Conservation (phyloP, 345 rosid genomes). For the Gossypium mustelinum region DNA sequence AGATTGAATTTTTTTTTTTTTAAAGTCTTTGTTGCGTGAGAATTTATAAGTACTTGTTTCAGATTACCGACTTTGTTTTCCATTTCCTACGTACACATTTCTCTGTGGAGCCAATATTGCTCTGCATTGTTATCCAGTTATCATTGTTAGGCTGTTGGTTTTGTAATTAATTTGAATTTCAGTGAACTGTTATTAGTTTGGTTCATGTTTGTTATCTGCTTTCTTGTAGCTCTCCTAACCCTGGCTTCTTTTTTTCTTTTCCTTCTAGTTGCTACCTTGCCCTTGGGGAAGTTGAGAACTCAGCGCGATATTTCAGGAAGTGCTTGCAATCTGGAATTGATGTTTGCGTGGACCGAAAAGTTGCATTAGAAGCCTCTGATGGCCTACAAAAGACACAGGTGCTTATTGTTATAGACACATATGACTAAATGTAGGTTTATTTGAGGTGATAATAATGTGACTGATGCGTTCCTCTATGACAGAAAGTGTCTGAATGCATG, state of each 20-base stretch:
- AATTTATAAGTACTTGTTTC: background rate
- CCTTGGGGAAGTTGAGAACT: slow-evolving; percentile 88
- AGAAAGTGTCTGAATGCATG: slow-evolving; percentile 80
- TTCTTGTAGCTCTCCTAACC: slow-evolving; percentile 11
- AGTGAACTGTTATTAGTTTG: background rate
- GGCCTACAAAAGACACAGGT: slow-evolving; percentile 91
- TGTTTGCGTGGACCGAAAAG: slow-evolving; percentile 66
- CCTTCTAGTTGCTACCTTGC: slow-evolving; percentile 74
- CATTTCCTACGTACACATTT: background rate
- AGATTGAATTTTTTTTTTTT: background rate
- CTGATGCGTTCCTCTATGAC: slow-evolving; percentile 33
- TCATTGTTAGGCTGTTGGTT: background rate
- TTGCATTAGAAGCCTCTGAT: slow-evolving; percentile 85
- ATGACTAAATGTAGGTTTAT: background rate
- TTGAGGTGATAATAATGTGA: slow-evolving; percentile 6
- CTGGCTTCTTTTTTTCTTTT: slow-evolving; percentile 12
- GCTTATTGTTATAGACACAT: background rate
- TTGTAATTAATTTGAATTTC: background rate
- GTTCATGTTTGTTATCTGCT: background rate
- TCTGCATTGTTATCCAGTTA: background rate
- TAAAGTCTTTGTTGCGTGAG: background rate
- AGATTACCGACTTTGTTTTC: background rate
- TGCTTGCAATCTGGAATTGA: slow-evolving; percentile 77
- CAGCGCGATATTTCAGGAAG: slow-evolving; percentile 59
- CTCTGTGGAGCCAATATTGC: background rate